Base-by-base conservation (phyloP, 176 grass and related monocot species). In the Aegilops umbellulata region DNA sequence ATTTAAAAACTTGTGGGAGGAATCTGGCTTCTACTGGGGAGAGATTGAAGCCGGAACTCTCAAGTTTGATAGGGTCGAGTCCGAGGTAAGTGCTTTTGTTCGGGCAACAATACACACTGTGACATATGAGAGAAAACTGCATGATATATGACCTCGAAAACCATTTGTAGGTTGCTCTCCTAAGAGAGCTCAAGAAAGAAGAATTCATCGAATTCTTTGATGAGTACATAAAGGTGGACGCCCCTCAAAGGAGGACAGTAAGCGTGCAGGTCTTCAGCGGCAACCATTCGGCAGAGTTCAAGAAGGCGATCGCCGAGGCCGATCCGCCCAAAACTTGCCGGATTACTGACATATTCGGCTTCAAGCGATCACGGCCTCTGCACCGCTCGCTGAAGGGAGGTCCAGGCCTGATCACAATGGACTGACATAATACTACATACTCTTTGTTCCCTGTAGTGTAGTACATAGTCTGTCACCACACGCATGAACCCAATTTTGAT, bases 1-100 rank as follows among this genome's bases (percentile, higher is more conserved):
- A 84, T 93, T 89, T 69, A 98, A 98, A 63, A 98, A 98, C 38
- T 87, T 98, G 77, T 86, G 95, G 93, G 91, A 98, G 72, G 90
- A 92, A 85, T 86, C 91, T 64, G 7, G 10, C 12, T 98, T 93
- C 74, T 94, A 89, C 60, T 98, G 93, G 95, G 78, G 68, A 60
- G 91, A 98, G 81, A 98, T 94, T 74, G 82, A 68, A n/a, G 76
- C 85, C n/a, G 95, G 90, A 78, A 92, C 95, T 72, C 85, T 89
- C 74, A 98, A 89, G 72, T 95, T 98, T 60, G 88, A 94, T 66
- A 92, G 93, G 47, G 80, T 73, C 10, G 87, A 95, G 53, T 85
- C 91, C 1, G 89, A 98, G 86, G 95, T 95, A 90, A 87, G 64
- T 82, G 24, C 20, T 61, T 25, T 60, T 6, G 7, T 76, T 57